Evolutionary conservation across 2,329 filamentous ascomycete genomes (phyloP).

Genomic region (Xylaria sp.): DNA sequence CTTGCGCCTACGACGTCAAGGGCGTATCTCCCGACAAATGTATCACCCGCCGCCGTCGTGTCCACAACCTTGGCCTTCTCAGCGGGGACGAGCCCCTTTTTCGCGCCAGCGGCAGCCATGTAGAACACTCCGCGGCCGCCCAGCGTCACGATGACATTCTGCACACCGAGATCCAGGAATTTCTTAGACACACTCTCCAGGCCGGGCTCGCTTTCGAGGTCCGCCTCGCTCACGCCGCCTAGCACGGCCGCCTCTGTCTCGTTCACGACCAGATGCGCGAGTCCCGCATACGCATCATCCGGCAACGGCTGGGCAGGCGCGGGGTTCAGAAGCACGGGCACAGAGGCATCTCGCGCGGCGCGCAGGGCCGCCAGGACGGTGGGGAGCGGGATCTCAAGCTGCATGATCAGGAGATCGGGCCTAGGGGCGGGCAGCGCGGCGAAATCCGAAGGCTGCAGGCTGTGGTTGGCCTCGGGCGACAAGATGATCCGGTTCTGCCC

Average conservation of each 20-base stretch:
- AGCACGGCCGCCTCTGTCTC: slow-evolving; percentile 86
- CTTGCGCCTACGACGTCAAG: slow-evolving; percentile 65
- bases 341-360: slow-evolving; percentile 52
- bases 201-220: slow-evolving; percentile 54
- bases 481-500: slow-evolving; percentile 81
- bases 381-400: slow-evolving; percentile 75
- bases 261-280: slow-evolving; percentile 85
- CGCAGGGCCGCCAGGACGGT: slow-evolving; percentile 68
- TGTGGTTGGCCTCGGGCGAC: slow-evolving; percentile 72
- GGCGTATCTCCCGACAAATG: slow-evolving; percentile 88
- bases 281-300: slow-evolving; percentile 64
- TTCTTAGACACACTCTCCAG: slow-evolving; percentile 55
- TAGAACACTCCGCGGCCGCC: slow-evolving; percentile 80
- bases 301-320: slow-evolving; percentile 77
- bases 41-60: slow-evolving; percentile 93
- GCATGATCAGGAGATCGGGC: slow-evolving; percentile 73
- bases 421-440: slow-evolving; percentile 40
- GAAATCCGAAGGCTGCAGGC: slow-evolving; percentile 47
- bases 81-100: slow-evolving; percentile 61
- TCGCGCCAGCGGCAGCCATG: slow-evolving; percentile 48
- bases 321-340: slow-evolving; percentile 81
- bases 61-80: slow-evolving; percentile 80
- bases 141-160: slow-evolving; percentile 82
- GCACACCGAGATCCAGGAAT: slow-evolving; percentile 73
- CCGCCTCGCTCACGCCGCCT: slow-evolving; percentile 57